phyloP scores from a whole-genome alignment of 257 asterid genomes.

The Solanum stenotomum region DNA sequence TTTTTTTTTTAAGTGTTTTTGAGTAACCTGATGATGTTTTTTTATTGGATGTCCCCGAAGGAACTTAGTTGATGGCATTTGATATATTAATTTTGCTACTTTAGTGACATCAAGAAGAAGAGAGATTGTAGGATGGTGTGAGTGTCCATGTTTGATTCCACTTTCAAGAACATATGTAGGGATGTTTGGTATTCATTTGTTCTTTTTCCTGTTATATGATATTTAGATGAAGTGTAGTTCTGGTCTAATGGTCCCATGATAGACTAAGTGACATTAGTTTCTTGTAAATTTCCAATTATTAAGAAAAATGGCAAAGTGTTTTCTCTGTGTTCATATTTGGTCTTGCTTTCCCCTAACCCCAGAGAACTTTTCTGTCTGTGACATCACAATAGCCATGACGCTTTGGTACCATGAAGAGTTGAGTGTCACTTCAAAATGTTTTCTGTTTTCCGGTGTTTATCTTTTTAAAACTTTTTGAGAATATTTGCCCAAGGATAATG shows the following conservation, averaged over 20 bases:
- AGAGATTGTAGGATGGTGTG: background rate
- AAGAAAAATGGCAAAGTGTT: background rate
- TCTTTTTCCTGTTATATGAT: background rate
- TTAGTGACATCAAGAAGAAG: background rate
- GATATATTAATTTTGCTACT: background rate
- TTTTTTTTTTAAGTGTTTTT: background rate
- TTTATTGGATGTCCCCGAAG: background rate
- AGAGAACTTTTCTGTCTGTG: background rate
- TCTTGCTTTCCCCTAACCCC: background rate
- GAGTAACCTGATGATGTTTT: background rate
- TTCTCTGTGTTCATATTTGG: background rate
- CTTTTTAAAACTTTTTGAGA: background rate
- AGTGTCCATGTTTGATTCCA: background rate
- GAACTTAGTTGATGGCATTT: background rate
- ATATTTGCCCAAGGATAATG: background rate
- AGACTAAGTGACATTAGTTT: background rate
- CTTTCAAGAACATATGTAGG: background rate
- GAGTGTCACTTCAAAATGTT: background rate
- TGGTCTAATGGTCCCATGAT: background rate
- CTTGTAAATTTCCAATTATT: background rate
- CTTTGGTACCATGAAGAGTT: background rate
- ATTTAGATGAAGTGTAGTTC: background rate
- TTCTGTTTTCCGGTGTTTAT: background rate
- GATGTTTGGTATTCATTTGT: background rate
- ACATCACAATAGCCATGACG: background rate